Conservation (phyloP, 179 eudicot species). For the Camellia oleifera region DNA sequence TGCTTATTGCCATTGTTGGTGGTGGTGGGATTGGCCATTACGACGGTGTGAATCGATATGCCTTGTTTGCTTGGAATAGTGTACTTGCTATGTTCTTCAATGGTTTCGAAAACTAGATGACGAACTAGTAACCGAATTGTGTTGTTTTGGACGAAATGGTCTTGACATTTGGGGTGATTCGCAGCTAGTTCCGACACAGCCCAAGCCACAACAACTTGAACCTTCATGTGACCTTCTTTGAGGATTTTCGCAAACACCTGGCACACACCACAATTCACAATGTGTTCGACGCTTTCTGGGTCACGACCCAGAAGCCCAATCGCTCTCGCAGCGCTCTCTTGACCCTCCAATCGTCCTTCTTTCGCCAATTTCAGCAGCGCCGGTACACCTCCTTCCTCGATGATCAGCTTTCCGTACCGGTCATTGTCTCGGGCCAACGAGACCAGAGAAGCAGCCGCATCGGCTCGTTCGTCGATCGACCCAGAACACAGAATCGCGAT, state of each 20-base stretch:
- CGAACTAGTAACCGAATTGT: conserved; percentile 64
- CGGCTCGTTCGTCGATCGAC: conserved; percentile 56
- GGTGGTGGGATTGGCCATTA: conserved; percentile 36
- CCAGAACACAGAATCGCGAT: conserved; percentile 68
- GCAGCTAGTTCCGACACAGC: conserved; percentile 71
- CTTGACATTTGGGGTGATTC: conserved; percentile 70
- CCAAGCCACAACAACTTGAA: conserved; percentile 87
- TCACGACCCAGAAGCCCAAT: conserved; percentile 71
- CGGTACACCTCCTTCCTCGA: conserved; percentile 85
- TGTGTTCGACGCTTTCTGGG: conserved; percentile 74
- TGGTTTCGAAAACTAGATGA: conserved; percentile 83
- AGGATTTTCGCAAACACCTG: conserved; percentile 69
- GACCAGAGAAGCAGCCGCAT: conserved; percentile 79
- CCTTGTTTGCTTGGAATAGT: conserved; percentile 37
- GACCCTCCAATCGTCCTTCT: conserved; percentile 84
- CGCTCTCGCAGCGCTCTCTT: conserved; percentile 81
- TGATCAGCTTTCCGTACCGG: conserved; percentile 73
- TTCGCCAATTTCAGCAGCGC: conserved; percentile 65
- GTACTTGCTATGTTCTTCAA: conserved; percentile 82
- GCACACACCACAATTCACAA: conserved; percentile 73
- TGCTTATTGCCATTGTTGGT: neutral
- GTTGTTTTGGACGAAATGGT: conserved; percentile 70
- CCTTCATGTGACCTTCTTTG: conserved; percentile 85
- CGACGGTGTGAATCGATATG: conserved; percentile 53
- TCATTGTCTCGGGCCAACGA: conserved; percentile 78